These are phyloP conservation scores for Cercospora nicotianae DNA, from an alignment of 2,329 filamentous ascomycete genomes.

Conservation along the genomic window DNA sequence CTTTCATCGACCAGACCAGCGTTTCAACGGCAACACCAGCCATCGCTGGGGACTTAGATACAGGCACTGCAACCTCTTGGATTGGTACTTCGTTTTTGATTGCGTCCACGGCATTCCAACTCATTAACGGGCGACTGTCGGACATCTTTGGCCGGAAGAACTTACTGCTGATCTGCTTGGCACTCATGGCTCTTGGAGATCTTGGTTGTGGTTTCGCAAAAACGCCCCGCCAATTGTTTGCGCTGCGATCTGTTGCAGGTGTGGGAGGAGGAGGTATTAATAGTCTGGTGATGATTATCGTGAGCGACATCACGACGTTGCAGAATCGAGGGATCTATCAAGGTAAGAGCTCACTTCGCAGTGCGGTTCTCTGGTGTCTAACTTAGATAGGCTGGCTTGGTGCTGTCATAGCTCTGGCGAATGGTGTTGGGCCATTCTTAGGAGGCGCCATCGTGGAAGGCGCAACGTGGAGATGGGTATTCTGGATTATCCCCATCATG, in stretches of 20 bases:
- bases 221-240: constrained; percentile 60
- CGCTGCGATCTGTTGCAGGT: constrained; percentile 61
- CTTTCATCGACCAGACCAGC: constrained; percentile 57
- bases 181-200: constrained; percentile 57
- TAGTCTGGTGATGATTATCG: constrained; percentile 61
- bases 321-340: constrained; percentile 58
- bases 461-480: constrained; percentile 48
- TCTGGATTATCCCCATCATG: constrained; percentile 48
- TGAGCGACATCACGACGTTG: constrained; percentile 60
- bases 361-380: no score
- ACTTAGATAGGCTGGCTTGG: constrained; percentile 44
- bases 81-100: constrained; percentile 56
- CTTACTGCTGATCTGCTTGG: constrained; percentile 56
- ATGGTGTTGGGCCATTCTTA: constrained; percentile 51
- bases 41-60: constrained; percentile 42
- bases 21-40: constrained; percentile 47
- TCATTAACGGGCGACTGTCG: constrained; percentile 58
- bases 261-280: constrained; percentile 63
- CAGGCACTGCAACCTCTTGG: constrained; percentile 55
- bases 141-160: constrained; percentile 52
- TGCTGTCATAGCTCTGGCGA: constrained; percentile 48
- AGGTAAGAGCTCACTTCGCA: no score
- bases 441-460: constrained; percentile 48
- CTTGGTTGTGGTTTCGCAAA: constrained; percentile 60
- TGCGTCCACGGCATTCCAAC: constrained; percentile 63